These are phyloP conservation scores for Tagetes patula DNA, from an alignment of 129 eudicot genomes.

Conservation along the genomic window DNA sequence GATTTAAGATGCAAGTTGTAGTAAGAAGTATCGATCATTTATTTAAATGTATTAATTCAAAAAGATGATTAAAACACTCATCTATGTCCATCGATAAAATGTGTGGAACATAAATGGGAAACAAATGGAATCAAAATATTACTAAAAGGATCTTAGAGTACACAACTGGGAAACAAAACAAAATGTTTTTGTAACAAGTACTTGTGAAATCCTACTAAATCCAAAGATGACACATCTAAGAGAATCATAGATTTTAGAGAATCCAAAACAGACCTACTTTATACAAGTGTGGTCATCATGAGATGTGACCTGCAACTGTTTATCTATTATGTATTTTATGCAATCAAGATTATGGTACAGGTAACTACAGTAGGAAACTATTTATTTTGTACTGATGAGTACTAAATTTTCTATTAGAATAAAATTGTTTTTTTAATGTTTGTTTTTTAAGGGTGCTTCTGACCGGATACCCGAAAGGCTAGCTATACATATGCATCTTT, in stretches of 20 bases:
- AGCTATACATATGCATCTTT: too few relatives aligned
- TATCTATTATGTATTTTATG: constrained; percentile 1
- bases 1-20: not conserved
- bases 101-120: constrained; percentile 21
- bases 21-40: not conserved
- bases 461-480: too few relatives aligned
- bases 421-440: not conserved
- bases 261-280: constrained; percentile 26
- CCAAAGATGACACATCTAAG: constrained; percentile 26
- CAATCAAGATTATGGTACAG: constrained; percentile 9
- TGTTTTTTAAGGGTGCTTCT: not conserved
- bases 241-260: constrained; percentile 24
- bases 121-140: constrained; percentile 26
- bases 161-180: constrained; percentile 30
- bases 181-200: constrained; percentile 16
- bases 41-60: not conserved
- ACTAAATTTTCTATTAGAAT: not conserved
- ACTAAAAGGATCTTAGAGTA: constrained; percentile 22
- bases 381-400: not conserved
- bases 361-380: constrained; percentile 2
- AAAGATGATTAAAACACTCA: not conserved
- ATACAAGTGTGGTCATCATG: constrained; percentile 27
- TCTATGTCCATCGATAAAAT: constrained; percentile 3
- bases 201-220: constrained; percentile 31
- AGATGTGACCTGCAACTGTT: constrained; percentile 28